phyloP scores from a whole-genome alignment of 768 basidiomycete genomes.

The Suillus alpinus region DNA sequence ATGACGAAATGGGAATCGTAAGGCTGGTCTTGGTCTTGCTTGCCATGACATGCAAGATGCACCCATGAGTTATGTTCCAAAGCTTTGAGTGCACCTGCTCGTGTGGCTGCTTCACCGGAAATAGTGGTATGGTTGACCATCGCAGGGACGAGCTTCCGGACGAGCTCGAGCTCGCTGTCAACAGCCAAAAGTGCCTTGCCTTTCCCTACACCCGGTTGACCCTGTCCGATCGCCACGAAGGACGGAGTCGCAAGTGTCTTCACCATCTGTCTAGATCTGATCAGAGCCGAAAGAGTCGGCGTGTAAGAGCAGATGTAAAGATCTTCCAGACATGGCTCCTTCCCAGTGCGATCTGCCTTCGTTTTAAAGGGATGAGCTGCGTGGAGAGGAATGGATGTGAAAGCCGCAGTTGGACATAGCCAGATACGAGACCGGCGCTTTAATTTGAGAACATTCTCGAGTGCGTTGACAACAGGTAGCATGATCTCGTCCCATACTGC shows the following conservation, averaged over 20 bases:
- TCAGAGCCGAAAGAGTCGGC: constrained; percentile 6
- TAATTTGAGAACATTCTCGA: background rate
- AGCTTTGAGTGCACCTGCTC: background rate
- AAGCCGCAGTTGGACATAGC: constrained; percentile 10
- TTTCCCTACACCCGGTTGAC: background rate
- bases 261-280: constrained; percentile 5
- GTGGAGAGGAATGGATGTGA: constrained; percentile 11
- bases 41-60: constrained; percentile 21
- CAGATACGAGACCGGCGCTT: background rate
- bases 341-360: background rate
- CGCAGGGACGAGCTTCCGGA: constrained; percentile 19
- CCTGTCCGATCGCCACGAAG: constrained; percentile 6
- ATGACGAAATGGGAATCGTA: constrained; percentile 10
- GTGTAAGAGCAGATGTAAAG: constrained; percentile 12
- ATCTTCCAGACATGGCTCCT: background rate
- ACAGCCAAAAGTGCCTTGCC: background rate
- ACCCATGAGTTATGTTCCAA: constrained; percentile 10
- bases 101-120: background rate
- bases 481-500: constrained; percentile 1
- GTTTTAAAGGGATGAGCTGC: constrained; percentile 28
- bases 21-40: constrained; percentile 6
- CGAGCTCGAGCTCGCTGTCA: constrained; percentile 8
- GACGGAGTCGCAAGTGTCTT: background rate
- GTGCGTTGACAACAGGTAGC: background rate
- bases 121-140: background rate